Evolutionary conservation across 2,329 filamentous ascomycete genomes (phyloP).

Genomic region (Monosporascus ibericus): DNA sequence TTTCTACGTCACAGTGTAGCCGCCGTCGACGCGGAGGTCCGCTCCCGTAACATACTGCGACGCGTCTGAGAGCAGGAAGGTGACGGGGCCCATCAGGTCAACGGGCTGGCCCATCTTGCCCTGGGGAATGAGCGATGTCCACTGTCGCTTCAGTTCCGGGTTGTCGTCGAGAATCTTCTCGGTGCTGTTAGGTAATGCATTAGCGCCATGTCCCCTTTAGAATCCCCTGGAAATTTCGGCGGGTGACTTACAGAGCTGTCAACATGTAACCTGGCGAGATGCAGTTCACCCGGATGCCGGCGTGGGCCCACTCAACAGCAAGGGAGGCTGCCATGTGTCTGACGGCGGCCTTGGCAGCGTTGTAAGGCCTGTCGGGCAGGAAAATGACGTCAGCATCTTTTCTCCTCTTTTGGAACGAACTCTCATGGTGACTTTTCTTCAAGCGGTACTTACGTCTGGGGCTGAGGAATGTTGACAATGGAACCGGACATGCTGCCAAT

Average conservation of each 20-base stretch:
- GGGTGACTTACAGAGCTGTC: constrained; percentile 68
- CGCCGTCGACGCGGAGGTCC: constrained; percentile 77
- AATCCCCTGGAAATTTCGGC: not conserved
- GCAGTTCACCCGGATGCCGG: constrained; percentile 87
- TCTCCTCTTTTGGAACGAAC: too few relatives aligned
- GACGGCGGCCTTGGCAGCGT: constrained; percentile 87
- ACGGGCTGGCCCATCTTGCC: constrained; percentile 90
- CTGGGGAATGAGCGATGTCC: constrained; percentile 86
- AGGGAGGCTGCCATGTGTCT: constrained; percentile 81
- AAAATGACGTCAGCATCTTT: constrained; percentile 8
- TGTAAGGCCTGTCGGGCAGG: constrained; percentile 59
- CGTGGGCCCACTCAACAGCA: constrained; percentile 88
- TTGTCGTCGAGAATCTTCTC: constrained; percentile 93
- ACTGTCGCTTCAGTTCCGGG: constrained; percentile 81
- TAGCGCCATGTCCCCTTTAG: not conserved
- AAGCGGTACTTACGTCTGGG: constrained; percentile 57
- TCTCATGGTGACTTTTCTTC: not conserved
- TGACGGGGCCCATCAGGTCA: constrained; percentile 89
- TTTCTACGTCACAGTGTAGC: constrained; percentile 74
- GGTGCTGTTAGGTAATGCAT: constrained; percentile 48
- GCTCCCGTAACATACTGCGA: constrained; percentile 66
- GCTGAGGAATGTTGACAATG: constrained; percentile 93
- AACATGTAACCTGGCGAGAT: constrained; percentile 97
- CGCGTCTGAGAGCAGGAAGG: constrained; percentile 78
- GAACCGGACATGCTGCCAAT: constrained; percentile 92